These are phyloP conservation scores for Xanthoceras sorbifolium DNA, from an alignment of 345 rosid genomes.

Conservation along the genomic window DNA sequence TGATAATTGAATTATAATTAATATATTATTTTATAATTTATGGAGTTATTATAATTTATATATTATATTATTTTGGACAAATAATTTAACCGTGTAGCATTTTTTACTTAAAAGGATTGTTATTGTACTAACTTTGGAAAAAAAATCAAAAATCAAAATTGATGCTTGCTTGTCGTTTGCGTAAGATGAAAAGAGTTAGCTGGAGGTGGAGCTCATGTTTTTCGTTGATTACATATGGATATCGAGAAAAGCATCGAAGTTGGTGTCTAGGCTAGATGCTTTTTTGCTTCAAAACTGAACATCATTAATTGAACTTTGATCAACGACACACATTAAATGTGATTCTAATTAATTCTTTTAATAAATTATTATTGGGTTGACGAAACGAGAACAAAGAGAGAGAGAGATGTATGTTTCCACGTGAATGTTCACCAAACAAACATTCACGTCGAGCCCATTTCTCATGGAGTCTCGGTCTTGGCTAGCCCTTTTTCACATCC, in stretches of 20 bases:
- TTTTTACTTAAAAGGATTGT: too few species aligned
- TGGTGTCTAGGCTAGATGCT: not conserved
- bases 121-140: too few species aligned
- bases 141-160: too few species aligned
- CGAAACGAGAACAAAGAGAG: not conserved
- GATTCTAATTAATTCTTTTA: slow-evolving; percentile 20
- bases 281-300: not conserved
- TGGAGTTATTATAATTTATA: too few species aligned
- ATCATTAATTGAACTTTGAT: slow-evolving; percentile 16
- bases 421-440: slow-evolving; percentile 69
- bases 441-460: slow-evolving; percentile 66
- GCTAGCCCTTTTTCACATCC: slow-evolving; percentile 38
- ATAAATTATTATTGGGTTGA: slow-evolving; percentile 15
- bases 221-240: not conserved
- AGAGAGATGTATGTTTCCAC: slow-evolving; percentile 34
- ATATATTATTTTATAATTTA: too few species aligned
- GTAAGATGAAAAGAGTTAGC: not conserved
- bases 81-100: too few species aligned
- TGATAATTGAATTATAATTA: too few species aligned
- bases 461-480: slow-evolving; percentile 44
- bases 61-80: too few species aligned
- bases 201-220: not conserved
- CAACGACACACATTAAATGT: slow-evolving; percentile 18
- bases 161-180: not conserved
- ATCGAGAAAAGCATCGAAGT: slow-evolving; percentile 15